phyloP scores from a whole-genome alignment of 148 eudicot genomes.

The Cornus kousa region DNA sequence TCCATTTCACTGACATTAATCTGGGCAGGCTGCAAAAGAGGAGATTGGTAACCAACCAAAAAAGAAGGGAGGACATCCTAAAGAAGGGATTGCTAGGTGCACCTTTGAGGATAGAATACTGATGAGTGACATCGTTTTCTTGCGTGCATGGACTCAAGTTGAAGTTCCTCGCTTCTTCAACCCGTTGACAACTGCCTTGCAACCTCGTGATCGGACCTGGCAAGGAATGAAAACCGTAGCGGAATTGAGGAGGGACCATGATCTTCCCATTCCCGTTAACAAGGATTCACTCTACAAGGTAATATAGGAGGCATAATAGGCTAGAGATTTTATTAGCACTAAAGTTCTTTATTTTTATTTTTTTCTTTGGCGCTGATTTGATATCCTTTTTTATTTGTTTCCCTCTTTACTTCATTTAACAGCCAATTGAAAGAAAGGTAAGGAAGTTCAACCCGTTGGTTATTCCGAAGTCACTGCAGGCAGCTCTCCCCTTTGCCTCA shows the following conservation, averaged over 20 bases:
- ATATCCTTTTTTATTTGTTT: slow-evolving; percentile 7
- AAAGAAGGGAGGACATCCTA: slow-evolving; percentile 50
- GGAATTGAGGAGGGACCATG: slow-evolving; percentile 65
- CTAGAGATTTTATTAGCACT: not conserved
- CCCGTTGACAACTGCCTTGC: slow-evolving; percentile 90
- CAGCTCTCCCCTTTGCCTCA: slow-evolving; percentile 66
- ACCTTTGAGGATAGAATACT: slow-evolving; percentile 96
- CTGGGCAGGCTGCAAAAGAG: slow-evolving; percentile 82
- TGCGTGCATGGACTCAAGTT: slow-evolving; percentile 91
- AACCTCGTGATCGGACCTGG: slow-evolving; percentile 76
- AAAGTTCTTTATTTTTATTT: not conserved
- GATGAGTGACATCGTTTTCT: slow-evolving; percentile 86
- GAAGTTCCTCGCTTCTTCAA: slow-evolving; percentile 78
- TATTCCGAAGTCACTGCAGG: slow-evolving; percentile 69
- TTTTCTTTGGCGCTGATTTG: not conserved
- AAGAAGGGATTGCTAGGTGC: slow-evolving; percentile 93
- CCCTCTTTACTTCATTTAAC: slow-evolving; percentile 9
- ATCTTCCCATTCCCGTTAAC: slow-evolving; percentile 66
- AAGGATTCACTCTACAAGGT: slow-evolving; percentile 93
- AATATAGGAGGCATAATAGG: not conserved
- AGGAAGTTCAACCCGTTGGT: slow-evolving; percentile 80
- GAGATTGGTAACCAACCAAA: slow-evolving; percentile 60
- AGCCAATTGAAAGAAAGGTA: slow-evolving; percentile 79
- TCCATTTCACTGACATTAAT: not conserved
- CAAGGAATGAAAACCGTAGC: slow-evolving; percentile 91